Percentiles rank a stretch among this genome's conserved stretches.
These are phyloP conservation scores for Xylaria sp. DNA, from an alignment of 495 filamentous ascomycete species.

Conservation along the genomic window DNA sequence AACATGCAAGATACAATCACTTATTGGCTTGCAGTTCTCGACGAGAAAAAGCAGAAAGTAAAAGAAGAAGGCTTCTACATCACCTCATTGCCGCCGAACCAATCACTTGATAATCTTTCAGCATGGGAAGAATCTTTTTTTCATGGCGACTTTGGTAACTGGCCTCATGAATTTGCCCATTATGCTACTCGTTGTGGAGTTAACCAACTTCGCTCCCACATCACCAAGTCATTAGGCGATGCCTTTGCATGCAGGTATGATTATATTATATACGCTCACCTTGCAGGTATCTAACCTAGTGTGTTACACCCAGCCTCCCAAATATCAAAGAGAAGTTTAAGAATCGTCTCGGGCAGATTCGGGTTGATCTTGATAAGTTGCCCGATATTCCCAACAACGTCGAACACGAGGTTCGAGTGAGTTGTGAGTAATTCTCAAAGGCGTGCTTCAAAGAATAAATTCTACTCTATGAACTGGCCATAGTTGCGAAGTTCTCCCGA, in stretches of 20 bases:
- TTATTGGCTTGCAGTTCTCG: slow-evolving; percentile 64
- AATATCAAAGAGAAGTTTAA: slow-evolving; percentile 62
- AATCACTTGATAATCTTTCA: slow-evolving; percentile 56
- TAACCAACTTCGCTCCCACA: slow-evolving; percentile 55
- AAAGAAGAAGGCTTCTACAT: slow-evolving; percentile 67
- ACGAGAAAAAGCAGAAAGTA: slow-evolving; percentile 57
- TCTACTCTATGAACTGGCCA: not conserved
- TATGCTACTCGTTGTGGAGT: slow-evolving; percentile 64
- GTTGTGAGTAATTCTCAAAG: slow-evolving; percentile 19
- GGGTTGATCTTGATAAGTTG: slow-evolving; percentile 51
- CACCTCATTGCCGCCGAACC: slow-evolving; percentile 50
- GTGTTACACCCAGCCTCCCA: slow-evolving; percentile 53
- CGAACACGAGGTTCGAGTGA: slow-evolving; percentile 48
- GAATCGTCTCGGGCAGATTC: slow-evolving; percentile 49
- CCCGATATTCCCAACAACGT: slow-evolving; percentile 60
- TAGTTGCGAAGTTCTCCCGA: not conserved
- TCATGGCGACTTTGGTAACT: slow-evolving; percentile 40
- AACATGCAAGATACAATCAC: slow-evolving; percentile 49
- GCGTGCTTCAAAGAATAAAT: too few relatives aligned
- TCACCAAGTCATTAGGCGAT: slow-evolving; percentile 61
- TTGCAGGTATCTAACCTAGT: not conserved
- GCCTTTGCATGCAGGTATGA: slow-evolving; percentile 62
- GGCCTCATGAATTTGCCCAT: slow-evolving; percentile 46
- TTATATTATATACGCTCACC: not conserved
- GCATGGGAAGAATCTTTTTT: slow-evolving; percentile 66